Evolutionary conservation across 495 filamentous ascomycete species (phyloP).

Genomic region (Tuber umbilicatum): DNA sequence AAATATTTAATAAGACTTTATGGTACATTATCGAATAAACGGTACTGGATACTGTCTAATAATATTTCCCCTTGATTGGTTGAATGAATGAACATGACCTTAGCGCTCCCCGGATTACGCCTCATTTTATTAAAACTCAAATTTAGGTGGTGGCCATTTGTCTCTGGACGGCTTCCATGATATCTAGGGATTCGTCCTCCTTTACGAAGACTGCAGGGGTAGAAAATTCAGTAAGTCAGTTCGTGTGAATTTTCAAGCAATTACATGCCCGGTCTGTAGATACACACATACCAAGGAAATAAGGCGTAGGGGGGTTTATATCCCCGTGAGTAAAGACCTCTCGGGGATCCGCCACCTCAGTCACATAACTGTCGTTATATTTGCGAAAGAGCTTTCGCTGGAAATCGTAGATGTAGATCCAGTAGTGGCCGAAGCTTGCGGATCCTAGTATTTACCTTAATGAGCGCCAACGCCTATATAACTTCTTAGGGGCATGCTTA

Average conservation of each 20-base stretch:
- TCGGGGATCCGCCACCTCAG: constrained; percentile 55
- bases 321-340: constrained; percentile 62
- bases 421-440: constrained; percentile 78
- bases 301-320: constrained; percentile 62
- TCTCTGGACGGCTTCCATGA: constrained; percentile 38
- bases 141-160: constrained; percentile 21
- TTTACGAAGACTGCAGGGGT: constrained; percentile 33
- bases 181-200: constrained; percentile 26
- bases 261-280: neutral
- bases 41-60: neutral
- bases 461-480: neutral
- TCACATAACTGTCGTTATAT: constrained; percentile 85
- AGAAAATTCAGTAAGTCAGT: neutral
- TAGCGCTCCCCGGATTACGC: neutral
- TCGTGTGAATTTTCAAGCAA: neutral
- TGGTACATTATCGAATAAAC: neutral
- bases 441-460: constrained; percentile 40
- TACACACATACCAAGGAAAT: constrained; percentile 59
- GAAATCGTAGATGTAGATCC: constrained; percentile 93
- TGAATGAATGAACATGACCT: neutral
- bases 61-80: neutral
- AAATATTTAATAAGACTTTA: neutral
- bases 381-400: constrained; percentile 72
- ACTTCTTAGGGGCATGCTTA: constrained; percentile 20
- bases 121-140: constrained; percentile 3